A percentile compares a stretch with the other conserved stretches of the same genome.
These are phyloP conservation scores for Syncephalastrum sp. DNA, from an alignment of 371 early-diverging fungal species.

Conservation along the genomic window DNA sequence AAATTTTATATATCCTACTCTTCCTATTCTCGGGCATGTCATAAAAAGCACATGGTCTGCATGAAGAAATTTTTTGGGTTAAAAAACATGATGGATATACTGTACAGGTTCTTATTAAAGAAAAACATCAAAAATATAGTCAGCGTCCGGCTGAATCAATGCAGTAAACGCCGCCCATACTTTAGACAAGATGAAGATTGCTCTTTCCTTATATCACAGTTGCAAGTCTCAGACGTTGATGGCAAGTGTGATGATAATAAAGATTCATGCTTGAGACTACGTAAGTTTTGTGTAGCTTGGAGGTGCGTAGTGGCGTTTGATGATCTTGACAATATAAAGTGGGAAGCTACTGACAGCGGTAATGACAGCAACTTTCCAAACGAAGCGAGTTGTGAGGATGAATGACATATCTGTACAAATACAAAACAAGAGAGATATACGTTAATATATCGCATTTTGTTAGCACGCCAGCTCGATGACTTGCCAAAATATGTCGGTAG, in stretches of 20 bases:
- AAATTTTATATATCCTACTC: too few relatives aligned
- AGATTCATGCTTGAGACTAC: slow-evolving; percentile 7
- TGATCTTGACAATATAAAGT: slow-evolving; percentile 71
- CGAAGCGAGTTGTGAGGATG: slow-evolving; percentile 79
- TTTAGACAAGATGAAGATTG: too few relatives aligned
- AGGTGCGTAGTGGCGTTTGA: slow-evolving; percentile 72
- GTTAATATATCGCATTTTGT: background rate
- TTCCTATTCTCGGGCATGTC: too few relatives aligned
- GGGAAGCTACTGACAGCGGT: slow-evolving; percentile 88
- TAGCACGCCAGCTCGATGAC: background rate
- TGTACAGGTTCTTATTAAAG: too few relatives aligned
- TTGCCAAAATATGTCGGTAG: slow-evolving; percentile 90
- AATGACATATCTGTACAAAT: slow-evolving; percentile 72
- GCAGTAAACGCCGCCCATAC: too few relatives aligned
- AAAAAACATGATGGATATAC: too few relatives aligned
- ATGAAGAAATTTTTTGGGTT: too few relatives aligned
- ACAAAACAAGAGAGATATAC: background rate
- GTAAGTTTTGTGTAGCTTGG: slow-evolving; percentile 74
- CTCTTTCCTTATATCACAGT: too few relatives aligned
- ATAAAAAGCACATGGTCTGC: too few relatives aligned
- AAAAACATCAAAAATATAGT: too few relatives aligned
- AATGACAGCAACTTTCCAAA: slow-evolving; percentile 90
- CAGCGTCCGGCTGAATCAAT: too few relatives aligned
- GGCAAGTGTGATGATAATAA: background rate
- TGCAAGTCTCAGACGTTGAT: too few relatives aligned